Percentiles rank a stretch among this genome's conserved stretches.
Conservation (phyloP, 495 filamentous ascomycete genomes). For the Daldinia bambusicola region DNA sequence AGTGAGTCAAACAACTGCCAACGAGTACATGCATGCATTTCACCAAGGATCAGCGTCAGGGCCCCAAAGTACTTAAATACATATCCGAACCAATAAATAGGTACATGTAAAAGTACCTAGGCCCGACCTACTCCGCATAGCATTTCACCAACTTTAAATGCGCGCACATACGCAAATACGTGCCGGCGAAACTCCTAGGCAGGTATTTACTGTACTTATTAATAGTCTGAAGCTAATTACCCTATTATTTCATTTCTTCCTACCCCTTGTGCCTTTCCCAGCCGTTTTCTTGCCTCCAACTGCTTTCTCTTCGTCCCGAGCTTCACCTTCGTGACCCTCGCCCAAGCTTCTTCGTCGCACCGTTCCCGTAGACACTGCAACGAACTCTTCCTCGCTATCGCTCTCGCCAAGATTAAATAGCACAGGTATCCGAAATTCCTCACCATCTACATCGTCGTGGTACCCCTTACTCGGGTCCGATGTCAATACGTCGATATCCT, state of each 20-base stretch:
- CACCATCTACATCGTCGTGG: constrained; percentile 63
- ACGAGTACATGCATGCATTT: not conserved
- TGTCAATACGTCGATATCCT: constrained; percentile 87
- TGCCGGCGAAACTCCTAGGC: too few relatives aligned
- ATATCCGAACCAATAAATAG: too few relatives aligned
- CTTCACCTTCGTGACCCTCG: constrained; percentile 57
- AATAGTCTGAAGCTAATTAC: not conserved
- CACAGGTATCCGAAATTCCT: constrained; percentile 83
- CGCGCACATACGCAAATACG: too few relatives aligned
- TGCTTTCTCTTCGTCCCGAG: constrained; percentile 50
- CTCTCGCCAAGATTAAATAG: constrained; percentile 80
- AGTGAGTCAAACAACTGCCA: not conserved
- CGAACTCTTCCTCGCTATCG: constrained; percentile 86
- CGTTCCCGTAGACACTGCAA: constrained; percentile 84
- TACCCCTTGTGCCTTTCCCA: constrained; percentile 40
- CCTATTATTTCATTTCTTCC: constrained; percentile 43
- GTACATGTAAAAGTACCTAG: too few relatives aligned
- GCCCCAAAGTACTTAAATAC: too few relatives aligned
- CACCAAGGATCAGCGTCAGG: not conserved
- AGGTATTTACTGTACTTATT: too few relatives aligned
- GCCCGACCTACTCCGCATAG: too few relatives aligned
- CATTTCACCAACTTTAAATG: too few relatives aligned
- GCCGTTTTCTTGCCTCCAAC: constrained; percentile 49
- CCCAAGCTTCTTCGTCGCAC: constrained; percentile 76
- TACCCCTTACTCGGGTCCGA: constrained; percentile 72